phyloP scores from a whole-genome alignment of 2,329 filamentous ascomycete species.

The Neonectria magnoliae region DNA sequence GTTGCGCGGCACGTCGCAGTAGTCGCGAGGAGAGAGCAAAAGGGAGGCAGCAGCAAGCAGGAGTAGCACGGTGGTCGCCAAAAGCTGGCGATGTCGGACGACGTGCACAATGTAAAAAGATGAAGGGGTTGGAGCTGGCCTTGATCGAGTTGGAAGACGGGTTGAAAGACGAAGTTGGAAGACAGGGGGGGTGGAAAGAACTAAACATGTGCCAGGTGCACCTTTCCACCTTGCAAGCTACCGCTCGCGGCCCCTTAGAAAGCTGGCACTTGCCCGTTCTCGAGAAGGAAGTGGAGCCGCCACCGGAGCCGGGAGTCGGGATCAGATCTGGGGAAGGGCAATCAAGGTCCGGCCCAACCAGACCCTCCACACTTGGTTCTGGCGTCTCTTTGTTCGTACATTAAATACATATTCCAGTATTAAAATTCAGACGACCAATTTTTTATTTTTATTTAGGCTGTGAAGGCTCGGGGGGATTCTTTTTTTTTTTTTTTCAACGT shows the following conservation, averaged over 20 bases:
- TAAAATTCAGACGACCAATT: too few relatives aligned
- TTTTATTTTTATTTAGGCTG: not conserved
- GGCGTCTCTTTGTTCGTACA: not conserved
- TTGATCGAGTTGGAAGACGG: conserved; percentile 26
- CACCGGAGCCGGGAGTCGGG: conserved; percentile 19
- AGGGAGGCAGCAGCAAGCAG: not conserved
- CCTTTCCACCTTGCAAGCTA: not conserved
- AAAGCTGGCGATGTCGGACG: conserved; percentile 21
- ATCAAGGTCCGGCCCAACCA: not conserved
- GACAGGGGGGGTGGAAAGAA: conserved; percentile 14
- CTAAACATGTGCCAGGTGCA: not conserved
- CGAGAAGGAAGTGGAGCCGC: conserved; percentile 9
- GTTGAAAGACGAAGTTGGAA: not conserved
- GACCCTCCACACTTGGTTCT: not conserved
- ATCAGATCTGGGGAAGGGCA: conserved; percentile 4
- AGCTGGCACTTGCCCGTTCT: conserved; percentile 3
- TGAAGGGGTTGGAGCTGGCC: conserved; percentile 13
- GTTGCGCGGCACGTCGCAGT: conserved; percentile 13
- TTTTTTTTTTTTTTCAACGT: not conserved
- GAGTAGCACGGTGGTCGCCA: not conserved
- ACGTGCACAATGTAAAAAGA: not conserved
- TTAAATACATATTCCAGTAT: too few relatives aligned
- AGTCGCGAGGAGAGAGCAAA: not conserved
- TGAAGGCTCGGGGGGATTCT: not conserved
- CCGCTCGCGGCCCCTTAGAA: conserved; percentile 1